Base-by-base conservation (phyloP, 225 moss, liverwort and hornwort genomes). In the Marchantia polymorpha region DNA sequence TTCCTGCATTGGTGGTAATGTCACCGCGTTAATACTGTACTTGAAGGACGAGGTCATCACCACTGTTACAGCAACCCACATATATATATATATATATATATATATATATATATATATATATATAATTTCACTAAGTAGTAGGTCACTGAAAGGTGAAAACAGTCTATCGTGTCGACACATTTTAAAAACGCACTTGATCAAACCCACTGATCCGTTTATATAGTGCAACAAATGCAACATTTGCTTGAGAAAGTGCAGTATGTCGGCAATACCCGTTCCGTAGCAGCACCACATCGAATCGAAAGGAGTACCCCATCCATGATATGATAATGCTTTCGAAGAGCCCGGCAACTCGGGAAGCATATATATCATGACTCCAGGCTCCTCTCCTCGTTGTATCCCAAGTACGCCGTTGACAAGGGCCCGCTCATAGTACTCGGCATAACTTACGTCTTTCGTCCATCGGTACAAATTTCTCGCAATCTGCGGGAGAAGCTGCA, bases 291-390 rank as follows among this genome's bases (percentile, higher is more conserved):
- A 99, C 76, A 99, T 95, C 15, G 99, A 91, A 76, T 92, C 76
- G 69, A 92, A 95, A 65, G 87, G 93, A 78, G 83, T 91, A 6
- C 99, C 99, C 99, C 99, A 99, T 59, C 99, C 99, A 82, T 99
- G 99, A 88, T 92, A 99, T 79, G 93, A 90, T 66, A 73, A 71
- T 16, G 95, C 95, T 84, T 99, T 99, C 11, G 99, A 99, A 63
- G 68, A 83, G 61, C 95, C 99, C 12, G 93, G 87, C 53, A 76
- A 88, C 88, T 95, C 88, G 56, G 99, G 99, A 83, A 99, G 89
- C 99, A 99, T 99, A 77, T 99, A 99, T 59, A 99, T 87, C 99
- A 99, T 99, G 75, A 93, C 93, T 83, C 99, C 99, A 79, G 99
- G 92, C 72, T 99, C 88, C 79, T 88, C 87, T 56, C 93, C 99